Conservation (phyloP, 345 rosid species). For the Mallotus nudiflorus region DNA sequence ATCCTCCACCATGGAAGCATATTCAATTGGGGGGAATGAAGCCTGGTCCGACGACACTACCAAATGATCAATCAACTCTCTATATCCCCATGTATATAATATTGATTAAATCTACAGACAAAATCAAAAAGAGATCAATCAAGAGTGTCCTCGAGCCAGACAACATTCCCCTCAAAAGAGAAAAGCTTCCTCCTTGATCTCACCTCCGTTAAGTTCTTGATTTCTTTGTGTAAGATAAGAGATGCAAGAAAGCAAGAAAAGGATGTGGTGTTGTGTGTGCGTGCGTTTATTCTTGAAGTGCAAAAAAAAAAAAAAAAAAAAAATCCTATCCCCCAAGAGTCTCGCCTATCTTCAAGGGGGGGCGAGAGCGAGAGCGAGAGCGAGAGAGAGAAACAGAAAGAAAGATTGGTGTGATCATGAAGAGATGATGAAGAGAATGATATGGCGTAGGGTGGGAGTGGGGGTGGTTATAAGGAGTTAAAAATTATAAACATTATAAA, state of each 20-base stretch:
- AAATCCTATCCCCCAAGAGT: constrained; percentile 61
- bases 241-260: neutral
- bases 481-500: too few relatives aligned
- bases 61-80: constrained; percentile 14
- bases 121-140: constrained; percentile 21
- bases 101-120: constrained; percentile 29
- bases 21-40: constrained; percentile 88
- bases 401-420: constrained; percentile 24
- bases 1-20: constrained; percentile 41
- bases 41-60: constrained; percentile 96
- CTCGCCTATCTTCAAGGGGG: constrained; percentile 69
- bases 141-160: constrained; percentile 84
- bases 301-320: too few relatives aligned
- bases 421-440: constrained; percentile 41
- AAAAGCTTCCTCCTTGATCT: constrained; percentile 32
- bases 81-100: constrained; percentile 8
- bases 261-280: neutral
- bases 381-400: constrained; percentile 28
- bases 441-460: constrained; percentile 29
- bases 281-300: constrained; percentile 3
- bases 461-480: constrained; percentile 33
- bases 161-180: constrained; percentile 91
- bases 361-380: constrained; percentile 20
- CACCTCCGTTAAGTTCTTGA: constrained; percentile 1
- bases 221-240: neutral